These are phyloP conservation scores for Poterioochromonas sp. DNA, from an alignment of 352 stramenopile genomes.

Conservation along the genomic window DNA sequence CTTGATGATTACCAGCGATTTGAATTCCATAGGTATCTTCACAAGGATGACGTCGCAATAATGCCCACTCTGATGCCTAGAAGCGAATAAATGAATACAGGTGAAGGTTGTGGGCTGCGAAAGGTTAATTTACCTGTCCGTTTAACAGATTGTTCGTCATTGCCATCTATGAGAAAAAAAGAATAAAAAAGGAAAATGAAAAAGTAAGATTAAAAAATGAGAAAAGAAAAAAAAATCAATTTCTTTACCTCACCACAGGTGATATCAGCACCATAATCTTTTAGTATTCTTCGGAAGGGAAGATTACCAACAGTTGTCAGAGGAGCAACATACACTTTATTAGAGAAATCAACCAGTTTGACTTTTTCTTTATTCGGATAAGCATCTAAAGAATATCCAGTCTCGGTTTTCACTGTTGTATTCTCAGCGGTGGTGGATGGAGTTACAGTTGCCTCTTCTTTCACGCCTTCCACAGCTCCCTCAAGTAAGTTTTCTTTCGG, in stretches of 20 bases:
- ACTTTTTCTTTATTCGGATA: conserved; percentile 16
- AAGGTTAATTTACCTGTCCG: too few species aligned
- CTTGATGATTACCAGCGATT: conserved; percentile 75
- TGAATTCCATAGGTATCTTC: conserved; percentile 98
- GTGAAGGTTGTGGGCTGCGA: too few species aligned
- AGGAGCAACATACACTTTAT: conserved; percentile 88
- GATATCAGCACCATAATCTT: conserved; percentile 94
- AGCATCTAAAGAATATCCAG: conserved; percentile 38
- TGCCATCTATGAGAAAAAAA: too few species aligned
- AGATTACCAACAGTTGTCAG: conserved; percentile 99
- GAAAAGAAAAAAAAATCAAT: conserved; percentile 34
- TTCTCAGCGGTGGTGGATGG: neutral
- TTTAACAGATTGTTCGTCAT: conserved; percentile 86
- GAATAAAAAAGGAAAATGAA: too few species aligned
- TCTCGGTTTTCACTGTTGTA: neutral
- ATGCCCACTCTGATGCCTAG: conserved; percentile 90
- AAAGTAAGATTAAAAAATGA: neutral
- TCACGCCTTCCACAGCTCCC: neutral
- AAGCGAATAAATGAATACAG: too few species aligned
- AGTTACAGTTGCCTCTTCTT: neutral
- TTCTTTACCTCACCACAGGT: conserved; percentile 98
- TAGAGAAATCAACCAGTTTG: conserved; percentile 34
- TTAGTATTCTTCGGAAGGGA: conserved; percentile 92
- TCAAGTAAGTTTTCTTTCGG: neutral
- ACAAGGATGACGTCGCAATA: conserved; percentile 85